Base-by-base conservation (phyloP, 306 rosid genomes). In the Castanea sativa region DNA sequence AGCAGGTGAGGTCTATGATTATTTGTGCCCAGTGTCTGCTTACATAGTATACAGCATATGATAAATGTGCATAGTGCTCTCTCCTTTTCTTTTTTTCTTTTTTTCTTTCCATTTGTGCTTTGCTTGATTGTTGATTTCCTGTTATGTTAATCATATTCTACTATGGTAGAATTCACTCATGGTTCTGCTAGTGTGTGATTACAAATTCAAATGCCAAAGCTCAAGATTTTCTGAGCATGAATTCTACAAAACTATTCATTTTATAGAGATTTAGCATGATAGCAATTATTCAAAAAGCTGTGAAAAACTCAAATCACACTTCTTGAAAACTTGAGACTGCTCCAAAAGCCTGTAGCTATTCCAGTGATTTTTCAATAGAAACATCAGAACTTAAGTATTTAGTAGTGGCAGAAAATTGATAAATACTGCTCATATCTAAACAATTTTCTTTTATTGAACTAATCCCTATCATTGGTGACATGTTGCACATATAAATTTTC, bases 1-100 rank as follows among this genome's bases (percentile, higher is more conserved):
- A 90, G 77, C 96, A 90, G 93, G 97, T 89, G 55, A 75, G 80
- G 55, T 70, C 45, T 77, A 81, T 75, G 76, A 71, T 51, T 74
- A 10, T 35, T 71, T 75, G 55, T 72, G 25, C 45, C 51, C 60
- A 51, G 30, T 67, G 74, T 69, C 49, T 64, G 23, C 63, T 21
- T 60, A 15, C 13, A n/a, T 9, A 19, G 4, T 35, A n/a, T 2
- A 35, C 72, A 18, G 72, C 53, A 35, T 9, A 68, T 14, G 25
- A 67, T 10, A 67, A 67, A 18, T 33, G 14, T 35, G 72, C 72
- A 33, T 35, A 33, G 5, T 6, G 20, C 2, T 33, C 23, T 13
- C 45, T 38, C 2, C 45, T 7, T 38, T 38, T 7, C 5, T 33
- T 4, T 5, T 30, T 32, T 32, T 32, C 0, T 35, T 33, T 6